A percentile compares a stretch with the other conserved stretches of the same genome.
Evolutionary conservation across 805 yeast species (phyloP).

Genomic region (Komagataella pastoris): DNA sequence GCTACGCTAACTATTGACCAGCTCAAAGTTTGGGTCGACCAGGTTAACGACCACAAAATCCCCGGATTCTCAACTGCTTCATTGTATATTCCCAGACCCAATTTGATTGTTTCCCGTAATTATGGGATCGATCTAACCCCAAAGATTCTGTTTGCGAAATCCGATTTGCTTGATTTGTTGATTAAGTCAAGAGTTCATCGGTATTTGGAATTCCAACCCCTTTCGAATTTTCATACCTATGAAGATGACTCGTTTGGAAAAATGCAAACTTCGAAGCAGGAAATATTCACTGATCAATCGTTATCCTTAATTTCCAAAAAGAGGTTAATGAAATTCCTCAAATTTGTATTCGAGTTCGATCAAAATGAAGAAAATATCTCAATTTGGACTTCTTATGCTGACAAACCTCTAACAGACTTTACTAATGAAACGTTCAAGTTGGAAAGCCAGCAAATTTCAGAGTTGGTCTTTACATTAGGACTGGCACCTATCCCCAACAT

Average conservation of each 20-base stretch:
- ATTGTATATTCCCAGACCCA: constrained; percentile 60
- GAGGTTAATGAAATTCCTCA: constrained; percentile 79
- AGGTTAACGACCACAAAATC: constrained; percentile 36
- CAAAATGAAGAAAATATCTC: constrained; percentile 28
- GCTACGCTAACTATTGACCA: constrained; percentile 85
- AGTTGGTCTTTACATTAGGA: constrained; percentile 79
- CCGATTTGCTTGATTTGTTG: constrained; percentile 71
- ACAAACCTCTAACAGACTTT: constrained; percentile 45
- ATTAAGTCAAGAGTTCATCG: constrained; percentile 80
- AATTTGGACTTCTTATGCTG: constrained; percentile 38
- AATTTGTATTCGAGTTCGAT: constrained; percentile 70
- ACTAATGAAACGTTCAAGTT: constrained; percentile 55
- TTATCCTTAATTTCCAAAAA: constrained; percentile 68
- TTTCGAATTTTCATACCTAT: constrained; percentile 84
- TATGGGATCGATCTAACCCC: constrained; percentile 87
- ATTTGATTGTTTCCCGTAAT: constrained; percentile 47
- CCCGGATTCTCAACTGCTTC: constrained; percentile 44
- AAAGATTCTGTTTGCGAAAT: constrained; percentile 74
- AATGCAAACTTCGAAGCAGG: constrained; percentile 78
- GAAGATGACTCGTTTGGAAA: constrained; percentile 86
- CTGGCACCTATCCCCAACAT: constrained; percentile 50
- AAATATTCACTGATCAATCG: constrained; percentile 81
- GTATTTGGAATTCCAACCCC: constrained; percentile 84
- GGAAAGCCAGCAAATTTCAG: constrained; percentile 63
- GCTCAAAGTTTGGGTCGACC: constrained; percentile 67